Evolutionary conservation across 2,329 filamentous ascomycete genomes (phyloP).

Genomic region (Arachnopeziza araneosa): DNA sequence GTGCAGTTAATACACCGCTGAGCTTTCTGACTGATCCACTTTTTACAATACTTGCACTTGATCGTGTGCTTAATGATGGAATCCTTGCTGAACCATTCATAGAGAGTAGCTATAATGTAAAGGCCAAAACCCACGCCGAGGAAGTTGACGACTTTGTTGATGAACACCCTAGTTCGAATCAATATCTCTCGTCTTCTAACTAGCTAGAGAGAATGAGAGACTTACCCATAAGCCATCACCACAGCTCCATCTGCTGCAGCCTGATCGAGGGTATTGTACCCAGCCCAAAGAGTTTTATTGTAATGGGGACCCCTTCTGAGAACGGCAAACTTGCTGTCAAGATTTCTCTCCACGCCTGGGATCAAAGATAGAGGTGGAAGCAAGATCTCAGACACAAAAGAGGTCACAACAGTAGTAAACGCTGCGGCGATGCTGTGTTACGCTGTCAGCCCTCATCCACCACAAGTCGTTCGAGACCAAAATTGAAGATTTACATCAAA

Average conservation of each 20-base stretch:
- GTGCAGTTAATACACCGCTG: conserved; percentile 50
- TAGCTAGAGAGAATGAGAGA: conserved; percentile 4
- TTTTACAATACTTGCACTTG: conserved; percentile 63
- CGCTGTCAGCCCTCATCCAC: not conserved
- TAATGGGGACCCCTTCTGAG: conserved; percentile 52
- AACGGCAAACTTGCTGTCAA: conserved; percentile 70
- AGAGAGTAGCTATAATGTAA: conserved; percentile 58
- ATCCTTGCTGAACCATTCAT: conserved; percentile 54
- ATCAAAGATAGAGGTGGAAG: conserved; percentile 65
- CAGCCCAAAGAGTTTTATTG: conserved; percentile 34
- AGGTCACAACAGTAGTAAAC: conserved; percentile 67
- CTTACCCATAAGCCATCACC: conserved; percentile 64
- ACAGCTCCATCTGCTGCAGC: conserved; percentile 67
- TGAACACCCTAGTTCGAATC: conserved; percentile 42
- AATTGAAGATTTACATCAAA: conserved; percentile 51
- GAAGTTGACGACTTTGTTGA: conserved; percentile 62
- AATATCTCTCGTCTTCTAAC: not conserved
- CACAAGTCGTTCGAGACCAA: not conserved
- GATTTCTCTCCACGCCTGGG: conserved; percentile 63
- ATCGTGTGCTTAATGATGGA: conserved; percentile 66
- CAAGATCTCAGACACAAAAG: conserved; percentile 64
- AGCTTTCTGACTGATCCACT: conserved; percentile 57
- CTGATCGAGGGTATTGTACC: conserved; percentile 66
- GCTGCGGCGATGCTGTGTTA: conserved; percentile 56
- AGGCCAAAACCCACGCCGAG: conserved; percentile 58